Conservation (phyloP, 108 stramenopile species). For the Cyclotella atomus region DNA sequence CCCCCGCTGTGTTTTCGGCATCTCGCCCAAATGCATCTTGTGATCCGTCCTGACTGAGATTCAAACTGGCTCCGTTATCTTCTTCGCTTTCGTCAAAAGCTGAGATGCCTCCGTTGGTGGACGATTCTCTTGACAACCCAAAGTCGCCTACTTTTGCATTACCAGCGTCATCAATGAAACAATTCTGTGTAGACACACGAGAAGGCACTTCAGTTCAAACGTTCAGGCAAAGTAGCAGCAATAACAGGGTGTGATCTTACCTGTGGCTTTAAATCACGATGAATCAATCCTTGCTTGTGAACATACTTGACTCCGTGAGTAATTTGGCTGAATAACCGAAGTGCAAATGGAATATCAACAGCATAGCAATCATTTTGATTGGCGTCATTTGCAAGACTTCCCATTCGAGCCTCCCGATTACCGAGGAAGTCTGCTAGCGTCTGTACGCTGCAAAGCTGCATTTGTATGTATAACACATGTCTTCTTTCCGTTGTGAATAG, state of each 20-base stretch:
- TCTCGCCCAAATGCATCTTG: conserved; percentile 5
- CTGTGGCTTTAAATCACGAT: conserved; percentile 89
- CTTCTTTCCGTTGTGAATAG: conserved; percentile 20
- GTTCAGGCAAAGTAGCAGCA: not conserved
- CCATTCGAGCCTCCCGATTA: conserved; percentile 62
- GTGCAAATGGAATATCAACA: conserved; percentile 77
- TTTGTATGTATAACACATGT: conserved; percentile 94
- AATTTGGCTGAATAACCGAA: conserved; percentile 84
- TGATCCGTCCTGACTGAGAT: not conserved
- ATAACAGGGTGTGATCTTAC: conserved; percentile 12
- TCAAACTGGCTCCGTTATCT: not conserved
- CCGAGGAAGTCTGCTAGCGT: conserved; percentile 86
- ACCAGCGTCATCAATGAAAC: conserved; percentile 84
- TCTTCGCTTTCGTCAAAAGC: conserved; percentile 22
- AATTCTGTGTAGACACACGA: conserved; percentile 45
- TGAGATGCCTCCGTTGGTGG: conserved; percentile 31
- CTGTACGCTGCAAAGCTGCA: conserved; percentile 93
- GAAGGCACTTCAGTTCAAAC: no score
- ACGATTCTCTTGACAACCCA: conserved; percentile 78
- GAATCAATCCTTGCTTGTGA: conserved; percentile 85
- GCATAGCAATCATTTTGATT: conserved; percentile 11
- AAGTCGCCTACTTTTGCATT: conserved; percentile 90
- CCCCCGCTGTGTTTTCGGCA: conserved; percentile 85
- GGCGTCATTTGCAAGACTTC: conserved; percentile 22
- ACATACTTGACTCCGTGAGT: conserved; percentile 78